These are phyloP conservation scores for Entomortierella lignicola DNA, from an alignment of 192 early-diverging fungal genomes.

Conservation along the genomic window DNA sequence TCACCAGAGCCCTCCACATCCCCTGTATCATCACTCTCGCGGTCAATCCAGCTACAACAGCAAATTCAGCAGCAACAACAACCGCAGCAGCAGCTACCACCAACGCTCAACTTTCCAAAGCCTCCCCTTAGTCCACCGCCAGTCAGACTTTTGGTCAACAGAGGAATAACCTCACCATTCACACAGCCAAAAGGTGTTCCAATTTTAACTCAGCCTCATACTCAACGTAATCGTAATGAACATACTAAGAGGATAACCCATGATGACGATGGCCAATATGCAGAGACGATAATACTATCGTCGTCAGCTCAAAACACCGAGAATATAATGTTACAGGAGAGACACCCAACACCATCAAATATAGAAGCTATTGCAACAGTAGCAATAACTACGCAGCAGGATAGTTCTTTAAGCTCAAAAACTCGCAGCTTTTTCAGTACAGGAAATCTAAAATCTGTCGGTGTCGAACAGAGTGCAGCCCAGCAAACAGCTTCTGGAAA, in stretches of 20 bases:
- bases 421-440: constrained; percentile 9
- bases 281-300: constrained; percentile 22
- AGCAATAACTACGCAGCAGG: background rate
- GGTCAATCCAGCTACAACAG: constrained; percentile 14
- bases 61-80: constrained; percentile 2
- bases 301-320: constrained; percentile 17
- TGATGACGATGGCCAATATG: constrained; percentile 8
- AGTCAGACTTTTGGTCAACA: constrained; percentile 28
- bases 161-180: background rate
- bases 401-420: background rate
- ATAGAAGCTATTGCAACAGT: background rate
- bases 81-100: background rate
- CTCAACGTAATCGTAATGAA: background rate
- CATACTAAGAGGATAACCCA: background rate
- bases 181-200: background rate
- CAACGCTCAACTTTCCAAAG: constrained; percentile 40
- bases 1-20: background rate
- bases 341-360: constrained; percentile 8
- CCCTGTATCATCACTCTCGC: constrained; percentile 5
- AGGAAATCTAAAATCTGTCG: background rate
- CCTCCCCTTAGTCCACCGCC: constrained; percentile 45
- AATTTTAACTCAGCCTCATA: background rate
- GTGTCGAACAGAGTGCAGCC: background rate
- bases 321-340: constrained; percentile 33
- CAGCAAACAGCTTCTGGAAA: background rate